A percentile compares a stretch with the other conserved stretches of the same genome.
phyloP scores from a whole-genome alignment of 352 stramenopile genomes.

The Globisporangium okanoganense region DNA sequence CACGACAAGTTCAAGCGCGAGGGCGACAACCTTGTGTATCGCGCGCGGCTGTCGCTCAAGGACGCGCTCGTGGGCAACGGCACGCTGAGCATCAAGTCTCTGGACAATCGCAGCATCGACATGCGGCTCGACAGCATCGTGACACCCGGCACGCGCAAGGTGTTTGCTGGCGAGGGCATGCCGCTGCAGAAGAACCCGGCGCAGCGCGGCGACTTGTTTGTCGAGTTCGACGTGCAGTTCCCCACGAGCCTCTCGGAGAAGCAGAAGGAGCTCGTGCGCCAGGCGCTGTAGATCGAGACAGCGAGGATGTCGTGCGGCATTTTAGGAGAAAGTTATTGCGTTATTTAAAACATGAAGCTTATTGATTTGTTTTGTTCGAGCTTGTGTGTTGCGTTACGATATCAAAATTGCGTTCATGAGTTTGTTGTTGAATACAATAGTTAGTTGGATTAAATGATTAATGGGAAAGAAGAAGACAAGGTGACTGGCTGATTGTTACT shows the following conservation, averaged over 20 bases:
- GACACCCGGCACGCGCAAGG: slow-evolving; percentile 88
- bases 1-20: slow-evolving; percentile 93
- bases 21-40: slow-evolving; percentile 94
- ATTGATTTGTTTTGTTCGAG: background rate
- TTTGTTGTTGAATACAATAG: background rate
- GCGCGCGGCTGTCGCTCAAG: slow-evolving; percentile 93
- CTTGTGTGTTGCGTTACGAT: background rate
- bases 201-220: slow-evolving; percentile 91
- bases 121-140: slow-evolving; percentile 91
- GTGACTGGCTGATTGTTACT: background rate
- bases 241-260: slow-evolving; percentile 82
- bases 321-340: background rate
- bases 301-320: background rate
- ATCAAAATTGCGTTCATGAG: too few species aligned
- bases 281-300: slow-evolving; percentile 80
- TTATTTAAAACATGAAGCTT: slow-evolving; percentile 6
- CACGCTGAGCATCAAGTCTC: slow-evolving; percentile 88
- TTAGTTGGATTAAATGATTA: background rate
- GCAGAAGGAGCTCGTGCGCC: slow-evolving; percentile 69
- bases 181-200: slow-evolving; percentile 79
- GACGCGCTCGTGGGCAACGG: slow-evolving; percentile 93
- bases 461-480: background rate
- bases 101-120: slow-evolving; percentile 91
- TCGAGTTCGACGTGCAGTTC: slow-evolving; percentile 98
- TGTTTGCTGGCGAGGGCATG: slow-evolving; percentile 96